Evolutionary conservation across 768 basidiomycete genomes (phyloP).

Genomic region (Xerocomellus intermedius): DNA sequence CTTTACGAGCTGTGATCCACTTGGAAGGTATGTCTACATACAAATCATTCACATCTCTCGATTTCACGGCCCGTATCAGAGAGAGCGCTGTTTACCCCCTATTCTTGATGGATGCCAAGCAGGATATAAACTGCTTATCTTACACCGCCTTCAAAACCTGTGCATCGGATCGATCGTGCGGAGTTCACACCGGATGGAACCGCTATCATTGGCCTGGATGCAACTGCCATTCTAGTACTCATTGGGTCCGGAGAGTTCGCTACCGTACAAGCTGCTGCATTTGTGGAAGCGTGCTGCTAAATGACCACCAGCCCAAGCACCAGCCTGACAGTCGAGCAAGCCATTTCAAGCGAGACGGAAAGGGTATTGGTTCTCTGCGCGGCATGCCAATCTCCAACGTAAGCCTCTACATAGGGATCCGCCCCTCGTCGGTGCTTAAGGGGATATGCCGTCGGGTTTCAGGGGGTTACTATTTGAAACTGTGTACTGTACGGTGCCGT

Average conservation of each 20-base stretch:
- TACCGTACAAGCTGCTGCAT: slow-evolving; percentile 37
- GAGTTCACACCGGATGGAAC: slow-evolving; percentile 25
- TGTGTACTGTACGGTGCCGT: slow-evolving; percentile 32
- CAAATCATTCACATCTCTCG: background rate
- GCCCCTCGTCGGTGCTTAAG: background rate
- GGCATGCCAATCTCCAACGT: slow-evolving; percentile 36
- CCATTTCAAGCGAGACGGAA: slow-evolving; percentile 34
- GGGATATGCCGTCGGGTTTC: slow-evolving; percentile 34
- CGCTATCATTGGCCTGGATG: slow-evolving; percentile 31
- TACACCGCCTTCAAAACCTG: background rate
- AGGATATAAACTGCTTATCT: slow-evolving; percentile 1
- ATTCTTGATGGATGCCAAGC: background rate
- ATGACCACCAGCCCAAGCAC: slow-evolving; percentile 29
- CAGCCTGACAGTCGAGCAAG: slow-evolving; percentile 31
- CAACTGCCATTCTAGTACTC: slow-evolving; percentile 26
- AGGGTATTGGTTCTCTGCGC: slow-evolving; percentile 37
- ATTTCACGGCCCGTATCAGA: background rate
- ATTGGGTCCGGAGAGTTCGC: slow-evolving; percentile 28
- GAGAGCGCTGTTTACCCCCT: background rate
- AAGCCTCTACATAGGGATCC: background rate
- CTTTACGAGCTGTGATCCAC: background rate
- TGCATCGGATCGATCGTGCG: slow-evolving; percentile 7
- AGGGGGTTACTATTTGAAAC: slow-evolving; percentile 1
- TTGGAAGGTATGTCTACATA: background rate
- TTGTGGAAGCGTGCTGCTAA: slow-evolving; percentile 40